Evolutionary conservation across 768 basidiomycete species (phyloP).

Genomic region (Termitomyces eurrhizus): DNA sequence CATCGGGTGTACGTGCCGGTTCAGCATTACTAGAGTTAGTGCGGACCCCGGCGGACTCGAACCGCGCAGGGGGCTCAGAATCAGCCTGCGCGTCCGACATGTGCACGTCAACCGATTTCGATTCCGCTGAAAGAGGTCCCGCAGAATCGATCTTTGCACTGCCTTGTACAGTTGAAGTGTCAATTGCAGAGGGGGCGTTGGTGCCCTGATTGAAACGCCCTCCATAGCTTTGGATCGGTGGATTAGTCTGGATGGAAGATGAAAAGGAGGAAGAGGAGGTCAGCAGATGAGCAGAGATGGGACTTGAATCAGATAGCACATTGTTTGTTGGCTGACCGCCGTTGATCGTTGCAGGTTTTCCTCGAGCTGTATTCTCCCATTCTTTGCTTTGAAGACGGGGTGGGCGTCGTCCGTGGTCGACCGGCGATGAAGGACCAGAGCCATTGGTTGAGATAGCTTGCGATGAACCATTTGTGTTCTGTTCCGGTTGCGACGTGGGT

Average conservation of each 20-base stretch:
- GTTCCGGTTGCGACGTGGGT: conserved; percentile 20
- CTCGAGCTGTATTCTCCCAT: conserved; percentile 19
- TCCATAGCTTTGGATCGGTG: conserved; percentile 19
- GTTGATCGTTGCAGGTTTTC: conserved; percentile 19
- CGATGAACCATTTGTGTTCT: conserved; percentile 25
- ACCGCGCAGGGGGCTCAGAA: conserved; percentile 11
- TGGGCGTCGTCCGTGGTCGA: conserved; percentile 20
- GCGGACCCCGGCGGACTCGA: conserved; percentile 11
- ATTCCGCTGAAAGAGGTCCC: conserved; percentile 13
- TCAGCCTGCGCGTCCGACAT: conserved; percentile 14
- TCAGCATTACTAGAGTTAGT: conserved; percentile 12
- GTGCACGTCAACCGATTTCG: conserved; percentile 12
- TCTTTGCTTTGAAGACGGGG: conserved; percentile 27
- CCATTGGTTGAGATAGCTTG: conserved; percentile 27
- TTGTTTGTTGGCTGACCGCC: conserved; percentile 25
- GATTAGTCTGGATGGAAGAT: conserved; percentile 16
- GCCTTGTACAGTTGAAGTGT: conserved; percentile 24
- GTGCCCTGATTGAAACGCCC: conserved; percentile 21
- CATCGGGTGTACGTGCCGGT: conserved; percentile 16
- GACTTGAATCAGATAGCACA: conserved; percentile 25
- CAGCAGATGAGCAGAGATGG: conserved; percentile 10
- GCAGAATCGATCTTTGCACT: conserved; percentile 17
- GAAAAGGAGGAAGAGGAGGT: conserved; percentile 15
- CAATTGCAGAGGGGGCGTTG: conserved; percentile 14
- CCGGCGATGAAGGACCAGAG: conserved; percentile 19